Evolutionary conservation across 345 rosid genomes (phyloP).

Genomic region (Gossypium thurberi): DNA sequence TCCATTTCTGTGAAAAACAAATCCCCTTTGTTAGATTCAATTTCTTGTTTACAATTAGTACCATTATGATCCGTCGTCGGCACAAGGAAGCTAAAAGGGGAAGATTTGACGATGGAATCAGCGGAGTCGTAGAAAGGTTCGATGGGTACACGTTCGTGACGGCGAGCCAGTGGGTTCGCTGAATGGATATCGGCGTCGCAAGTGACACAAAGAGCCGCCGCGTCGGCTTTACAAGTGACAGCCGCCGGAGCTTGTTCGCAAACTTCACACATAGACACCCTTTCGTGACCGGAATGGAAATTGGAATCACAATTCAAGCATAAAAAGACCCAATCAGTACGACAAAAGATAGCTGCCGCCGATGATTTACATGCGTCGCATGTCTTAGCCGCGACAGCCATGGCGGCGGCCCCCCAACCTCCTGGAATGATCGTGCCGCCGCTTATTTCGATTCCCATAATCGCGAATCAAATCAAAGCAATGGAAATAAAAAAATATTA

Average conservation of each 20-base stretch:
- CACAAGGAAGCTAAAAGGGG: constrained; percentile 34
- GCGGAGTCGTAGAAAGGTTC: constrained; percentile 56
- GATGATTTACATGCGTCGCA: constrained; percentile 79
- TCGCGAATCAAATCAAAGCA: background rate
- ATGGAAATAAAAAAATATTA: background rate
- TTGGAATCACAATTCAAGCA: constrained; percentile 61
- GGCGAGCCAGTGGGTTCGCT: constrained; percentile 80
- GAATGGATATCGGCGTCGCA: constrained; percentile 93
- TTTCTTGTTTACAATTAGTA: constrained; percentile 19
- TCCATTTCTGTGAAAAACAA: constrained; percentile 43
- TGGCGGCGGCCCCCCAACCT: constrained; percentile 29
- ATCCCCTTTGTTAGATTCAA: constrained; percentile 27
- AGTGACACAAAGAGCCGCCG: constrained; percentile 73
- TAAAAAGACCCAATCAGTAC: constrained; percentile 64
- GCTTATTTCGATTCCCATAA: constrained; percentile 41
- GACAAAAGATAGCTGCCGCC: constrained; percentile 58
- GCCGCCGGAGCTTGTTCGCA: constrained; percentile 87
- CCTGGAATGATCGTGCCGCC: constrained; percentile 30
- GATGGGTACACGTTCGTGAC: constrained; percentile 79
- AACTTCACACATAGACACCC: constrained; percentile 51
- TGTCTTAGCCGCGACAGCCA: constrained; percentile 33
- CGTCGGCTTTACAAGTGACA: constrained; percentile 94
- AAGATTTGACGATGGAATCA: constrained; percentile 29
- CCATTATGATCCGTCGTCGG: constrained; percentile 18
- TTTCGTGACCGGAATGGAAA: constrained; percentile 60